Evolutionary conservation across 176 grass and related monocot genomes (phyloP), one percentile per base, ranked within the genome.

Genomic region (Ensete glaucum): DNA sequence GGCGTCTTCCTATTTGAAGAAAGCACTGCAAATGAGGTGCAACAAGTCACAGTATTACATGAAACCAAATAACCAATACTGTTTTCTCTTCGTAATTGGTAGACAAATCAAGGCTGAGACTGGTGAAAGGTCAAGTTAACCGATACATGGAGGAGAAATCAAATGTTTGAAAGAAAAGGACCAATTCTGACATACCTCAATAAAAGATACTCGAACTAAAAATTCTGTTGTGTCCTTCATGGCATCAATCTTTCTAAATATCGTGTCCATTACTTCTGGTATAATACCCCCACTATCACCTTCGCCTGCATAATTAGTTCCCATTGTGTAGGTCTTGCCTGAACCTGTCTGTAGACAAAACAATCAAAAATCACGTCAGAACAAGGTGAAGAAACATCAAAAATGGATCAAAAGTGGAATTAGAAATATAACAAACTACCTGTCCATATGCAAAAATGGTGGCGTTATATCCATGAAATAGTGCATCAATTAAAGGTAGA

Each of bases 321-420:
- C 95, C 95, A 99, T 99, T 19, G 95, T 94, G 77, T 94, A 99
- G 1, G 95, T 99, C 76, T 99, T 99, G 1, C 95, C 95, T 53
- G 95, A 99, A 76, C 95, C 90, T 23, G 95, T 94, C 95, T 99
- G 81, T 52, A 64, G 2, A 57, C 1, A n/a, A 52, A 2, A 64
- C 20, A 20, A 14, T 22, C 6, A 59, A 8, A 59, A 8, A 50
- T 19, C 2, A 80, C 16, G 54, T 62, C 51, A 88, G n/a, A 43
- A 43, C 34, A 43, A 43, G 4, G 34, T 43, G 34, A 43, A 43
- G 34, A 43, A 43, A 43, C 34, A 43, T 43, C 34, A 43, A 84
- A 79, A 51, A 77, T 78, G 80, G 20, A 73, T 13, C 3, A 62
- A 57, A 80, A 27, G 82, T 34, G 11, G 2, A 53, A n/a, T 69